Percentiles rank a stretch among this genome's conserved stretches.
These are phyloP conservation scores for Venturia pyrina DNA, from an alignment of 2,329 filamentous ascomycete genomes.

Conservation along the genomic window DNA sequence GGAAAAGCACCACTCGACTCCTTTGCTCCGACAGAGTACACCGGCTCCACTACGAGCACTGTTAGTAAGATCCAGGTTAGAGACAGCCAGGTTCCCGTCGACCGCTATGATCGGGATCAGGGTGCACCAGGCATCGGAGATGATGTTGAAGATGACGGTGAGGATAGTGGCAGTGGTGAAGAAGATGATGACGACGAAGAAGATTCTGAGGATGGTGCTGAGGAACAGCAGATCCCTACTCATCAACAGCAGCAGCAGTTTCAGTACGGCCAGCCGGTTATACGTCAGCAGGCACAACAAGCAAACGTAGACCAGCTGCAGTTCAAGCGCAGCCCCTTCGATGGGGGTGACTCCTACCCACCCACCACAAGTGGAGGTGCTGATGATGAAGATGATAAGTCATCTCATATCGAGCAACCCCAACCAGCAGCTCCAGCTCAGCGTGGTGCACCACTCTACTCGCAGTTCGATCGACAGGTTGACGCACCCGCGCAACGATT, in stretches of 20 bases:
- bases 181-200: slow-evolving; percentile 14
- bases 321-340: not conserved
- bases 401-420: not conserved
- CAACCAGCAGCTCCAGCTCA: not conserved
- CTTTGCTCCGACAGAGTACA: not conserved
- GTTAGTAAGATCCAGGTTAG: slow-evolving; percentile 14
- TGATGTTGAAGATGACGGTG: slow-evolving; percentile 13
- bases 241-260: not conserved
- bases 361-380: slow-evolving; percentile 3
- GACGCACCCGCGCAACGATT: not conserved
- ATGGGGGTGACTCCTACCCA: not conserved
- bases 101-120: slow-evolving; percentile 6
- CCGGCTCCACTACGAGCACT: not conserved
- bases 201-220: slow-evolving; percentile 12
- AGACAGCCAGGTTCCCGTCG: slow-evolving; percentile 14
- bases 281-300: slow-evolving; percentile 14
- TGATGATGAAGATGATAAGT: not conserved
- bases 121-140: not conserved
- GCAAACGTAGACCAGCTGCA: slow-evolving; percentile 12
- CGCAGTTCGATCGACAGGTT: not conserved
- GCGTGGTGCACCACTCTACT: not conserved
- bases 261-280: slow-evolving; percentile 8
- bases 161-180: slow-evolving; percentile 8
- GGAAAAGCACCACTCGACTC: not conserved
- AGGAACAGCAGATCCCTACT: not conserved